Evolutionary conservation across 2,329 filamentous ascomycete genomes (phyloP), one percentile per base, ranked within the genome.

Genomic region (Emericellopsis atlantica): DNA sequence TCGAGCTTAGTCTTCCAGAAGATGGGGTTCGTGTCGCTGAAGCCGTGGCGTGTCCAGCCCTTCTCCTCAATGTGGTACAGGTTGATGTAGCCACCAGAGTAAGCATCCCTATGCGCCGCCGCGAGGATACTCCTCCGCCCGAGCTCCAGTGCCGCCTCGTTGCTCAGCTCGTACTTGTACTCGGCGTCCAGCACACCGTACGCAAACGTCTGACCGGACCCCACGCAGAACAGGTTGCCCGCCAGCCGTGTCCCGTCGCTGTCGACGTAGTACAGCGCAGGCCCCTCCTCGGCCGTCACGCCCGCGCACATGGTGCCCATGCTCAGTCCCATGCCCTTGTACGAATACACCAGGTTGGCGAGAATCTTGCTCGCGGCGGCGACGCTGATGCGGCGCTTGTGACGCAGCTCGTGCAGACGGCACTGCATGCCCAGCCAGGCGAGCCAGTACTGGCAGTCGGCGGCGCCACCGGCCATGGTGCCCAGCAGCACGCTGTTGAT

Each of bases 241-340:
- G 86, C 69, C 44, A 98, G 75, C 41, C 92, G 77, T 18, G 92
- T 96, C 58, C 92, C 92, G 66, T 98, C 92, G 48, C 59, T 63
- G 70, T 98, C 92, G 65, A 98, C 93, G 69, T 98, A 98, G 77
- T 98, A 98, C 45, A 98, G 82, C 33, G 92, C 92, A 22, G 92
- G 92, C 10, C 92, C 92, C 72, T 96, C 90, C 66, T 90, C 83
- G 51, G 86, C 83, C 48, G 92, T 92, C 50, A 98, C 92, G 56
- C 92, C 92, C 31, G 92, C 90, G 65, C 92, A 95, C 92, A 98
- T 98, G 57, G 92, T 98, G 52, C 92, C 92, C 92, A 98, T 98
- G 60, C 86, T 94, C 55, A 98, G 70, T 32, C 92, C 92, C 86
- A 94, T 95, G 57, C 89, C 89, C 72, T 98, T 98, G 79, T 98